Conservation (phyloP, 305 asterid genomes). For the Fraxinus paxiana region DNA sequence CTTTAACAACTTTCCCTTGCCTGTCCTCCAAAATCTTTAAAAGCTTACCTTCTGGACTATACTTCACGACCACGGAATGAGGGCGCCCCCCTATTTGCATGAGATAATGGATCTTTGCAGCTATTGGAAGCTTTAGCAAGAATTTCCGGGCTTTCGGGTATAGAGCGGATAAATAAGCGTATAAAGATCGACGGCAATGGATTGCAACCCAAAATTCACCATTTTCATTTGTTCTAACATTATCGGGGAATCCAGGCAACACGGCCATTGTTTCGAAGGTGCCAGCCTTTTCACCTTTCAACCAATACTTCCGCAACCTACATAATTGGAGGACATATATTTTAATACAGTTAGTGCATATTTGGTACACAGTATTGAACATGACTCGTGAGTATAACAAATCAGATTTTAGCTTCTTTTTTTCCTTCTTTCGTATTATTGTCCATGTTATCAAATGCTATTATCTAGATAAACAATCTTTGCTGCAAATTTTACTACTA, state of each 20-base stretch:
- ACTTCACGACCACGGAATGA: too few species aligned
- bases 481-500: background rate
- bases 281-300: constrained; percentile 72
- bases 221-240: constrained; percentile 65
- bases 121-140: constrained; percentile 68
- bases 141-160: constrained; percentile 51
- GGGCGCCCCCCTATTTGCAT: too few species aligned
- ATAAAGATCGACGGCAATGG: constrained; percentile 60
- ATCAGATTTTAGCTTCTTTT: background rate
- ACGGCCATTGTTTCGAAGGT: constrained; percentile 56
- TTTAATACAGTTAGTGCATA: background rate
- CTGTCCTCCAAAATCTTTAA: too few species aligned
- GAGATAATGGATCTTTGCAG: constrained; percentile 57
- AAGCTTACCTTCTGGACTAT: too few species aligned
- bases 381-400: background rate
- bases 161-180: constrained; percentile 39
- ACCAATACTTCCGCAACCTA: constrained; percentile 77
- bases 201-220: constrained; percentile 94
- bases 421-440: background rate
- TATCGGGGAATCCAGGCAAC: constrained; percentile 82
- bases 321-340: background rate
- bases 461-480: background rate
- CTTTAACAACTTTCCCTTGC: too few species aligned
- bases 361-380: background rate
- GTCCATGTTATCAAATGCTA: background rate